Evolutionary conservation across 352 stramenopile species (phyloP).

Genomic region (Albugo laibachii): DNA sequence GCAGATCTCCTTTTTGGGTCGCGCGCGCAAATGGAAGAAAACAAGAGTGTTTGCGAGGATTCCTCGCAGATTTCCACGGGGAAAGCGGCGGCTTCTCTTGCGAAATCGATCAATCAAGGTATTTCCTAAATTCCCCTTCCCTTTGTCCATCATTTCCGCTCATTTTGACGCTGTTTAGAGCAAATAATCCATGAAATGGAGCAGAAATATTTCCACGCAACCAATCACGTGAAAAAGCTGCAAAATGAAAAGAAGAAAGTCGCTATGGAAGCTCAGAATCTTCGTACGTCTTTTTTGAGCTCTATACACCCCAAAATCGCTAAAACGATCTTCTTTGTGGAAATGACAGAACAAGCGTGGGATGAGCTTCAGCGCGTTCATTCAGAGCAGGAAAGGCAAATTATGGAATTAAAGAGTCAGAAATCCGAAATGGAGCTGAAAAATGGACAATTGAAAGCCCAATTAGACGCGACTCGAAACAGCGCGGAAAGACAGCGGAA

Average conservation of each 20-base stretch:
- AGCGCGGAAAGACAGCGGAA: slow-evolving; percentile 20
- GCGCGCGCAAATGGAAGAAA: no score
- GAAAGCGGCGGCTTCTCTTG: neutral
- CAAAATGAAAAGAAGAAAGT: no score
- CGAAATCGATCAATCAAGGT: slow-evolving; percentile 1
- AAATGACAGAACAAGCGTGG: no score
- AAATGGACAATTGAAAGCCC: slow-evolving; percentile 19
- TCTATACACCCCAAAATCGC: no score
- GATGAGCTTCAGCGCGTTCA: no score
- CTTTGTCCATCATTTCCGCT: neutral
- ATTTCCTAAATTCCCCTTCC: neutral
- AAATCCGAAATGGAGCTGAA: slow-evolving; percentile 8
- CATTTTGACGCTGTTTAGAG: slow-evolving; percentile 12
- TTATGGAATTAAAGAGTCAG: no score
- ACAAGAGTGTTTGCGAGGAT: no score
- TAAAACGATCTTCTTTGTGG: no score
- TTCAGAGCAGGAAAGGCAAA: no score
- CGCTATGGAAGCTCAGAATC: slow-evolving; percentile 17
- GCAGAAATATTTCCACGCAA: slow-evolving; percentile 37
- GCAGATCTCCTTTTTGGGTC: no score
- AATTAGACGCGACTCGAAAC: no score
- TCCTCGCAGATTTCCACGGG: neutral
- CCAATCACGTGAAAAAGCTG: slow-evolving; percentile 20
- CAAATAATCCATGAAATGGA: slow-evolving; percentile 66
- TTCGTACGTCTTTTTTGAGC: slow-evolving; percentile 14